These are phyloP conservation scores for Malus asiatica DNA, from an alignment of 306 rosid species.

Conservation along the genomic window DNA sequence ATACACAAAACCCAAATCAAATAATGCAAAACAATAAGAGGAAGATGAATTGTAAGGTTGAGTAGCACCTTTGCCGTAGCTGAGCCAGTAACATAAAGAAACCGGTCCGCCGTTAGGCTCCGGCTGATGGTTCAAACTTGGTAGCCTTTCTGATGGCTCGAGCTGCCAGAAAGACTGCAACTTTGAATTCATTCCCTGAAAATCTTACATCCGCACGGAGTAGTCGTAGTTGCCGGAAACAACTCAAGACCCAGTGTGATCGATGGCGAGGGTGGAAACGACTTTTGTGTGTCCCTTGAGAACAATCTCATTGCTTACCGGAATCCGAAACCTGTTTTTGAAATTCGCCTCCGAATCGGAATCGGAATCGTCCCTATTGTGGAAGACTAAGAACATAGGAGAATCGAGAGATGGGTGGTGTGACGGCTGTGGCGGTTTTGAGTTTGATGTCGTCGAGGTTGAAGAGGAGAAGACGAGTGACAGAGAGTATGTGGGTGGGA, in stretches of 20 bases:
- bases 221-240: slow-evolving; percentile 92
- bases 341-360: slow-evolving; percentile 27
- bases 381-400: too few relatives aligned
- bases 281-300: slow-evolving; percentile 94
- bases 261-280: slow-evolving; percentile 82
- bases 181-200: slow-evolving; percentile 91
- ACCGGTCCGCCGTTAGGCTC: slow-evolving; percentile 86
- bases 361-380: neutral
- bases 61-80: slow-evolving; percentile 79
- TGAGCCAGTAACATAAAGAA: slow-evolving; percentile 86
- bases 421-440: too few relatives aligned
- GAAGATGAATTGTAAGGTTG: neutral
- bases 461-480: too few relatives aligned
- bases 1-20: neutral
- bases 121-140: slow-evolving; percentile 87
- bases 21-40: neutral
- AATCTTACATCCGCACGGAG: slow-evolving; percentile 74
- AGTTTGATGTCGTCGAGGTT: too few relatives aligned
- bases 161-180: slow-evolving; percentile 80
- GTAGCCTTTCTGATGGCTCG: slow-evolving; percentile 93
- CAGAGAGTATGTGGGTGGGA: too few relatives aligned
- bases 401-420: too few relatives aligned
- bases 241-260: slow-evolving; percentile 88
- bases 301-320: slow-evolving; percentile 79
- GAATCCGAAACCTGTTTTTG: slow-evolving; percentile 53